Base-by-base conservation (phyloP, 192 early-diverging fungal genomes). In the Backusella australiensis region DNA sequence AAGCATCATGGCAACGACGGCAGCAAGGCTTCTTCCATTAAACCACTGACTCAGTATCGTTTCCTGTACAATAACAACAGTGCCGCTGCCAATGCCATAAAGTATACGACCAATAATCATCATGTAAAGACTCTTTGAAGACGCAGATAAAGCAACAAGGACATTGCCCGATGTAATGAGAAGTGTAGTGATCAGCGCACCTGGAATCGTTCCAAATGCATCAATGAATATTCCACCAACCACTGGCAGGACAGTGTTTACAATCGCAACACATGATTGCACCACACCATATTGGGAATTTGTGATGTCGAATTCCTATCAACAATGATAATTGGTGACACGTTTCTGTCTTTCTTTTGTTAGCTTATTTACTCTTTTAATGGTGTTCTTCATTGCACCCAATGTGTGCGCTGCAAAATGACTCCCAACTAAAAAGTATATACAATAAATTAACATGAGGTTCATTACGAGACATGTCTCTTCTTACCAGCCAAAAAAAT, bases 1-100 rank as follows among this genome's bases (percentile, higher is more conserved):
- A 42, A 94, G 84, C 78, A 91, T 90, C 44, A 91, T 75, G 0
- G 91, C 90, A 46, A 94, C 83, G 1, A 91, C 91, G 6, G 90
- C 82, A 12, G 91, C 91, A 21, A 94, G 83, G 0, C 90, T 86
- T 69, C 87, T 85, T 63, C 92, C 91, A 32, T 82, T 85, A 77
- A 94, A 94, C 85, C 91, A 93, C 83, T 91, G 91, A 34, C 90
- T 89, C 26, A 93, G 82, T 14, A 94, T 94, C 2, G 93, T 94
- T 71, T 94, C 92, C 79, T 94, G 93, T 19, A 92, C 89, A 36
- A 92, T 91, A 0, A 90, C 88, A 34, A 94, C 89, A 11, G 92
- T 88, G 0, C 90, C 92, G 34, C 89, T 89, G 12, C 93, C 93
- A 12, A 93, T 86, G 14, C 93, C 91, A 67, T 83, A 90, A 29